Percentiles rank a stretch among this genome's conserved stretches.
Evolutionary conservation across 345 rosid genomes (phyloP).

Genomic region (Ailanthus altissimus): DNA sequence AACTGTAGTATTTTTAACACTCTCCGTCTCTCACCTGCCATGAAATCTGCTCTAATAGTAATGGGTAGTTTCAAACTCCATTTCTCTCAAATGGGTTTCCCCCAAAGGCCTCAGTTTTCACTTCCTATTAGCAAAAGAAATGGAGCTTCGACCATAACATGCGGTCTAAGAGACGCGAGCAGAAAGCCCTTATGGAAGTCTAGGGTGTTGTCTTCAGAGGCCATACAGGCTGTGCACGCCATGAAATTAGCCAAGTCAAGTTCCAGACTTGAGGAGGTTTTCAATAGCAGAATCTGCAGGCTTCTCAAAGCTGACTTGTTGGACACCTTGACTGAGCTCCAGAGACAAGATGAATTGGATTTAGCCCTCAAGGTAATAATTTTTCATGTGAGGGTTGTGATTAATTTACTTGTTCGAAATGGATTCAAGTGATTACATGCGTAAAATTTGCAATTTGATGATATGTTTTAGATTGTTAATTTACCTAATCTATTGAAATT

Average conservation of each 20-base stretch:
- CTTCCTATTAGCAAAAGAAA: background rate
- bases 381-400: background rate
- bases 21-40: background rate
- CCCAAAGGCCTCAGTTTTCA: conserved; percentile 3
- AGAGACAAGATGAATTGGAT: conserved; percentile 48
- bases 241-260: conserved; percentile 55
- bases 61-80: conserved; percentile 29
- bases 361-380: conserved; percentile 46
- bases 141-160: conserved; percentile 30
- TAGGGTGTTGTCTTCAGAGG: conserved; percentile 53
- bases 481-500: background rate
- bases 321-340: conserved; percentile 49
- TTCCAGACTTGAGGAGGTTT: conserved; percentile 34
- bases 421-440: background rate
- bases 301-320: conserved; percentile 59
- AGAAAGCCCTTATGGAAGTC: conserved; percentile 46
- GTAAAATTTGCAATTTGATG: too few relatives aligned
- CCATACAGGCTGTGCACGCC: conserved; percentile 59
- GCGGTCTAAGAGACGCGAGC: conserved; percentile 43
- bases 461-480: background rate
- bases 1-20: too few relatives aligned
- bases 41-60: conserved; percentile 14
- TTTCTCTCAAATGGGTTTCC: conserved; percentile 20
- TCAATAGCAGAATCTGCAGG: conserved; percentile 40
- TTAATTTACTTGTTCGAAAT: background rate